Conservation (phyloP, 2,329 filamentous ascomycete genomes). For the Lecanicillium sp. region DNA sequence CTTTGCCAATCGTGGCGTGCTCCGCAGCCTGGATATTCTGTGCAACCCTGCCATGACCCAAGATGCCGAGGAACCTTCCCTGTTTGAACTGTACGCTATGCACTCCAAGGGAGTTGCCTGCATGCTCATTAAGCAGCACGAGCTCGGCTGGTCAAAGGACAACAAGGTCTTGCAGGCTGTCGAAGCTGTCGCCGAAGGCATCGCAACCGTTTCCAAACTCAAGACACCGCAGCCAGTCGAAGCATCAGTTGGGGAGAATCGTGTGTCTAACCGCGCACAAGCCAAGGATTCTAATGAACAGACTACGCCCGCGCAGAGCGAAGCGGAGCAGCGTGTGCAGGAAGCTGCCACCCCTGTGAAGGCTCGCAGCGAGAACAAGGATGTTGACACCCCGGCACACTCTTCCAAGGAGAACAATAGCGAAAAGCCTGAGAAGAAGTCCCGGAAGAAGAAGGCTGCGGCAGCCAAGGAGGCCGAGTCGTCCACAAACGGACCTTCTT, state of each 20-base stretch:
- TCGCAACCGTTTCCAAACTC: conserved; percentile 69
- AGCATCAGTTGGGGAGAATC: conserved; percentile 24
- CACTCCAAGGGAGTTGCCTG: conserved; percentile 96
- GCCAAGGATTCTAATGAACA: conserved; percentile 27
- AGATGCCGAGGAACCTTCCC: conserved; percentile 58
- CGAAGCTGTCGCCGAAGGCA: conserved; percentile 65
- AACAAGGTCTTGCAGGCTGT: conserved; percentile 78
- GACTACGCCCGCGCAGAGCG: conserved; percentile 16
- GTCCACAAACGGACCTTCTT: conserved; percentile 31
- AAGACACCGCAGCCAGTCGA: conserved; percentile 42
- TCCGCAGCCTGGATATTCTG: conserved; percentile 86
- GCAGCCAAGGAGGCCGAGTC: conserved; percentile 36
- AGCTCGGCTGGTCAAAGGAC: conserved; percentile 86
- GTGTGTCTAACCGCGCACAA: conserved; percentile 22
- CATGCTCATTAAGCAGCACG: conserved; percentile 74
- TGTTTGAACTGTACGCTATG: conserved; percentile 96
- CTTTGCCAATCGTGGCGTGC: conserved; percentile 74
- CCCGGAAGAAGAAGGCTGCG: conserved; percentile 60
- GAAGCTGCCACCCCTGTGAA: conserved; percentile 29
- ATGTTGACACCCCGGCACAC: conserved; percentile 35
- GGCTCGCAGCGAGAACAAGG: conserved; percentile 37
- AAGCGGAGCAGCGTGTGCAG: conserved; percentile 20
- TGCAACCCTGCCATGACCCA: conserved; percentile 58
- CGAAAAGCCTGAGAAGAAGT: conserved; percentile 56
- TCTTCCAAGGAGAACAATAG: conserved; percentile 29